Percentiles rank a stretch among this genome's conserved stretches.
Evolutionary conservation across 495 filamentous ascomycete species (phyloP).

Genomic region (Lophiotrema nucula): DNA sequence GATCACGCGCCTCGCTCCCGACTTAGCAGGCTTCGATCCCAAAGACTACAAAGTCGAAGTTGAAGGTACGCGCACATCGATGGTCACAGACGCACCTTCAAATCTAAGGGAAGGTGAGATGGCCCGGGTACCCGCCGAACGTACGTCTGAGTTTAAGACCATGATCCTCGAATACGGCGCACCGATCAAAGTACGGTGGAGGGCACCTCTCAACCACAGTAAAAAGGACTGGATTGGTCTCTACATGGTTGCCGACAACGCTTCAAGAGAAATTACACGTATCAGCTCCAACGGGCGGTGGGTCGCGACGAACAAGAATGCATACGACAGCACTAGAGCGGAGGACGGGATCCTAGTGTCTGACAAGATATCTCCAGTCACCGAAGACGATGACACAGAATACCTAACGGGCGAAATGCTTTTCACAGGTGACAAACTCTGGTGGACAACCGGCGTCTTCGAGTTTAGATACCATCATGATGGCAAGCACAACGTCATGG

Average conservation of each 20-base stretch:
- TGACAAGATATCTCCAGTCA: constrained; percentile 54
- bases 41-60: constrained; percentile 78
- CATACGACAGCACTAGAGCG: constrained; percentile 71
- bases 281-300: constrained; percentile 87
- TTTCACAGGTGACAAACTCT: constrained; percentile 90
- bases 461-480: constrained; percentile 97
- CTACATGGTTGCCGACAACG: constrained; percentile 91
- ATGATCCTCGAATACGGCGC: constrained; percentile 84
- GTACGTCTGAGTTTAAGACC: constrained; percentile 63
- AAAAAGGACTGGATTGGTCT: constrained; percentile 94
- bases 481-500: constrained; percentile 93
- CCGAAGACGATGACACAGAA: constrained; percentile 49
- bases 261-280: constrained; percentile 75
- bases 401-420: constrained; percentile 73
- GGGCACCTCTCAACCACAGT: constrained; percentile 84
- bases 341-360: constrained; percentile 76
- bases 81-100: constrained; percentile 47
- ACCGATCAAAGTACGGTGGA: constrained; percentile 89
- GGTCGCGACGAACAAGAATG: constrained; percentile 74
- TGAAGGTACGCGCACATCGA: constrained; percentile 59
- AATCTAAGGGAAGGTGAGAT: constrained; percentile 53
- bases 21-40: constrained; percentile 79
- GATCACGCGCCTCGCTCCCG: constrained; percentile 75
- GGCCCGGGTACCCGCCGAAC: constrained; percentile 50
- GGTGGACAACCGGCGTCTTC: constrained; percentile 93